Conservation (phyloP, 2,329 filamentous ascomycete genomes). For the Aspergillus nomiae region DNA sequence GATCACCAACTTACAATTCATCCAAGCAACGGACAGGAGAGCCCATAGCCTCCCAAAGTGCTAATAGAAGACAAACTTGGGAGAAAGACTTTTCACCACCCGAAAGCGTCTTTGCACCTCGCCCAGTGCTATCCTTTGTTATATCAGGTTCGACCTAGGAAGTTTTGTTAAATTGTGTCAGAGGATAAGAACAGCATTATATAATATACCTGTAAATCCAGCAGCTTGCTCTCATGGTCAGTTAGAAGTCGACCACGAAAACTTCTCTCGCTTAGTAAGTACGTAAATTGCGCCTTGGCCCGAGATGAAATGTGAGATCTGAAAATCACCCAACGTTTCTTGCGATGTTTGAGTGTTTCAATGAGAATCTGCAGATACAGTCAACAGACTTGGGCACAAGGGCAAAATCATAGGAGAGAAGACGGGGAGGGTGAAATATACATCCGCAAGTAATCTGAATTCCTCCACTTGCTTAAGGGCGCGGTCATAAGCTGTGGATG, state of each 20-base stretch:
- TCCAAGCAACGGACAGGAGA: conserved; percentile 92
- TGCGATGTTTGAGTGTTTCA: conserved; percentile 67
- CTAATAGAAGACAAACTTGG: conserved; percentile 87
- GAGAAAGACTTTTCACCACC: conserved; percentile 98
- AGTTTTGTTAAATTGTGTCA: conserved; percentile 12
- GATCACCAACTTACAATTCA: conserved; percentile 67
- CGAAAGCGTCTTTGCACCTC: conserved; percentile 88
- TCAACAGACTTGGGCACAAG: conserved; percentile 14
- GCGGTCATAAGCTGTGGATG: conserved; percentile 38
- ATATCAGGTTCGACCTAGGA: conserved; percentile 64
- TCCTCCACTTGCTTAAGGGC: conserved; percentile 43
- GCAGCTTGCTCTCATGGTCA: conserved; percentile 71
- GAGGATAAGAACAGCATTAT: background rate
- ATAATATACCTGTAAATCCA: conserved; percentile 69
- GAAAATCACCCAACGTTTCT: conserved; percentile 77
- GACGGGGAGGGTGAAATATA: conserved; percentile 23
- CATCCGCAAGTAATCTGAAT: conserved; percentile 40
- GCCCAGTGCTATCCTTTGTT: conserved; percentile 69
- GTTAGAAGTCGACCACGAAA: conserved; percentile 82
- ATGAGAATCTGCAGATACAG: conserved; percentile 50
- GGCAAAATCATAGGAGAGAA: conserved; percentile 21
- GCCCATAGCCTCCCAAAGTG: conserved; percentile 98
- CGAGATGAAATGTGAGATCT: conserved; percentile 82
- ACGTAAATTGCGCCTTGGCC: conserved; percentile 82
- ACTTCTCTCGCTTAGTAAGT: conserved; percentile 83